phyloP scores from a whole-genome alignment of 2,329 filamentous ascomycete species.

The Aureobasidium sp. region DNA sequence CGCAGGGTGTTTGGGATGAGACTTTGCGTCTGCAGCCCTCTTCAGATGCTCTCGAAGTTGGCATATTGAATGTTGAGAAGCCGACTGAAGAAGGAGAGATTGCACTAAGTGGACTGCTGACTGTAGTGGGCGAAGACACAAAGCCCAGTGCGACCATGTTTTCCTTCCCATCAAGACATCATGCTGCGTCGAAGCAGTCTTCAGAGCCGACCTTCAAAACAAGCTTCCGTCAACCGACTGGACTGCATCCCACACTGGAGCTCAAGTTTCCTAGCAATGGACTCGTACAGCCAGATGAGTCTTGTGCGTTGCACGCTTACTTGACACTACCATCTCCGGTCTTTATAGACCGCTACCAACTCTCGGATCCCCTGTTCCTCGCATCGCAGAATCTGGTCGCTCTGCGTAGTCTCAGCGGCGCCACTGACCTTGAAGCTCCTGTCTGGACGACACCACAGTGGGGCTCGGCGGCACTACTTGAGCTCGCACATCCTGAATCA shows the following conservation, averaged over 20 bases:
- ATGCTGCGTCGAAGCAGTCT: slow-evolving; percentile 41
- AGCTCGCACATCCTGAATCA: slow-evolving; percentile 54
- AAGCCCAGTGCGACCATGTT: slow-evolving; percentile 71
- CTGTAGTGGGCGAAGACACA: slow-evolving; percentile 67
- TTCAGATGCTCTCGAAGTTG: slow-evolving; percentile 65
- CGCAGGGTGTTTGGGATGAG: slow-evolving; percentile 41
- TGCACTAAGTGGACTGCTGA: slow-evolving; percentile 69
- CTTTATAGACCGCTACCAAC: slow-evolving; percentile 84
- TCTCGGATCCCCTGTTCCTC: slow-evolving; percentile 69
- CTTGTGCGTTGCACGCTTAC: slow-evolving; percentile 70
- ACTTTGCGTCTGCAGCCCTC: slow-evolving; percentile 13
- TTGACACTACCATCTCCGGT: slow-evolving; percentile 73
- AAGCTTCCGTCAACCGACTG: slow-evolving; percentile 63
- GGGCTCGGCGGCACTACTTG: slow-evolving; percentile 72
- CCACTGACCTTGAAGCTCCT: slow-evolving; percentile 85
- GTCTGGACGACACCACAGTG: slow-evolving; percentile 69
- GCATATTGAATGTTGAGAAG: slow-evolving; percentile 62
- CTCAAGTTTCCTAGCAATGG: slow-evolving; percentile 54
- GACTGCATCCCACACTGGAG: slow-evolving; percentile 75
- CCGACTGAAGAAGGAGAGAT: slow-evolving; percentile 65
- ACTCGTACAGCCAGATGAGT: slow-evolving; percentile 40
- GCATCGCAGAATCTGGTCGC: slow-evolving; percentile 68
- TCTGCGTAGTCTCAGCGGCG: slow-evolving; percentile 62
- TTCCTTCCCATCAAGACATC: slow-evolving; percentile 74
- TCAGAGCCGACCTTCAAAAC: slow-evolving; percentile 45